Percentiles rank a stretch among this genome's conserved stretches.
These are phyloP conservation scores for Corylus americana DNA, from an alignment of 306 rosid genomes.

Conservation along the genomic window DNA sequence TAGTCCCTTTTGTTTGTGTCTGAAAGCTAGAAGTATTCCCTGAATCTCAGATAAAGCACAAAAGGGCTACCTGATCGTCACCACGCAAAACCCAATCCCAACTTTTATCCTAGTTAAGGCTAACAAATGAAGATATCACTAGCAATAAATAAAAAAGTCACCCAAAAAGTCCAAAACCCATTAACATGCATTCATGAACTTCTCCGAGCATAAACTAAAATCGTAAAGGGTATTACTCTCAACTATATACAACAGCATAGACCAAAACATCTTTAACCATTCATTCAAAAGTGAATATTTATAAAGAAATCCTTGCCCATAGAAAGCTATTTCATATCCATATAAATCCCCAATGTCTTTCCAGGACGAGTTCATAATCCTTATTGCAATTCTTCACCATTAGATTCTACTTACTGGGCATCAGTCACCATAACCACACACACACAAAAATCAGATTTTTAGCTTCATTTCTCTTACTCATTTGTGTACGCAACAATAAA, in stretches of 20 bases:
- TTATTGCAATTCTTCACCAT: background rate
- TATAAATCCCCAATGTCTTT: background rate
- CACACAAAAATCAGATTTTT: background rate
- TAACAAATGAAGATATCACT: background rate
- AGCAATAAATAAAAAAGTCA: background rate
- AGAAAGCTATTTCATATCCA: background rate
- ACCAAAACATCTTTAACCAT: background rate
- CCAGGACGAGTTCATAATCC: background rate
- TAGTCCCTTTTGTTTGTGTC: background rate
- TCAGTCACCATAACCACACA: background rate
- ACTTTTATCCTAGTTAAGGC: background rate
- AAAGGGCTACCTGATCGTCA: background rate
- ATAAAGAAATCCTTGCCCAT: background rate
- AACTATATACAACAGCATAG: background rate
- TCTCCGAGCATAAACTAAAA: background rate
- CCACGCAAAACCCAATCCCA: background rate
- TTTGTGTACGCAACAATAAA: background rate
- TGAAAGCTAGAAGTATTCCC: background rate
- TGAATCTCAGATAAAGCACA: background rate
- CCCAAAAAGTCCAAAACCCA: background rate
- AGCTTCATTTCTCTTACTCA: background rate
- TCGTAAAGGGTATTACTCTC: background rate
- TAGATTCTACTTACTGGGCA: background rate
- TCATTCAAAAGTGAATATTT: background rate
- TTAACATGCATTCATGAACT: background rate